Percentiles rank a stretch among this genome's conserved stretches.
Conservation (phyloP, 2,329 filamentous ascomycete genomes). For the Pyricularia grisea region DNA sequence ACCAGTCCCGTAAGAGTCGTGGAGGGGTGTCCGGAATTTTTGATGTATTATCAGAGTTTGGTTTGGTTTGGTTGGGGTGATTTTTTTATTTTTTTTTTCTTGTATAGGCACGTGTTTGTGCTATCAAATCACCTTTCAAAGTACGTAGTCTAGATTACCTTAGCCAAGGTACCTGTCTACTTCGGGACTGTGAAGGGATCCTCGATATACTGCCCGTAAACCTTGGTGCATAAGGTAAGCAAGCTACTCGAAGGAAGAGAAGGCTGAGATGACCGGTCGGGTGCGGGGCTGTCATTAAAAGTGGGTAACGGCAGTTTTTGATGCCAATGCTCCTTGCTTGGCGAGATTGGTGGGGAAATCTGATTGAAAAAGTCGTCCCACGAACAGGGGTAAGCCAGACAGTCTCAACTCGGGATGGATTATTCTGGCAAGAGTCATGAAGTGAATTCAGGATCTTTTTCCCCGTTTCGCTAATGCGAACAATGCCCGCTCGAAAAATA, state of each 20-base stretch:
- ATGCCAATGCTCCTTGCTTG: neutral
- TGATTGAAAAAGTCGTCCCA: neutral
- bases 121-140: neutral
- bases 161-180: neutral
- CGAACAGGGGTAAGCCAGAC: neutral
- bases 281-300: neutral
- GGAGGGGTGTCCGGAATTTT: neutral
- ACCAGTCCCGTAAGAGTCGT: neutral
- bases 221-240: no score
- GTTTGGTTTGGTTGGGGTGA: neutral
- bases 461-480: neutral
- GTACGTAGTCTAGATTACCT: neutral
- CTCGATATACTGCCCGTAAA: neutral
- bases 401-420: neutral
- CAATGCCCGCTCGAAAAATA: neutral
- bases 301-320: neutral
- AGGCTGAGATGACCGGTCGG: neutral
- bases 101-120: neutral
- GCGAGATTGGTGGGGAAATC: neutral
- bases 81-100: neutral
- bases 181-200: neutral
- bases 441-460: neutral
- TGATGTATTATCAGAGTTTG: neutral
- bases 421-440: neutral
- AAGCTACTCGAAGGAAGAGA: no score